A percentile compares a stretch with the other conserved stretches of the same genome.
Evolutionary conservation across 169 alveolate species (phyloP).

Genomic region (Plasmodium falciparum): DNA sequence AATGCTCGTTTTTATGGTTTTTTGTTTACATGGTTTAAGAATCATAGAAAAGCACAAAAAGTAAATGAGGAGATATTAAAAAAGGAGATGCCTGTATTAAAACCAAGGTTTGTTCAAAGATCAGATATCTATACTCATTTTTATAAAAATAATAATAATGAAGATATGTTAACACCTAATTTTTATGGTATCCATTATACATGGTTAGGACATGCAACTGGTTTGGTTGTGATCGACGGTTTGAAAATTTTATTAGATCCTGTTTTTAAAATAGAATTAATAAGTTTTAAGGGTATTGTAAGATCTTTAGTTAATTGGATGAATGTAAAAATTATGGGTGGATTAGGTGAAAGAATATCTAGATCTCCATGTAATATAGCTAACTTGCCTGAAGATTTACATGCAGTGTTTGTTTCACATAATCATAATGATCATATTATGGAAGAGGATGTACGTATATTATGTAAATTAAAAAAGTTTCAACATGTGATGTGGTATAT

Average conservation of each 20-base stretch:
- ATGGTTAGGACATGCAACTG: slow-evolving; percentile 75
- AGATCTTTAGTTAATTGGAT: slow-evolving; percentile 60
- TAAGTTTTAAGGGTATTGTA: slow-evolving; percentile 53
- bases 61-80: slow-evolving; percentile 24
- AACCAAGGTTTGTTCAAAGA: slow-evolving; percentile 46
- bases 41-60: slow-evolving; percentile 69
- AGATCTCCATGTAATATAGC: slow-evolving; percentile 50
- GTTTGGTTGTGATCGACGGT: slow-evolving; percentile 50
- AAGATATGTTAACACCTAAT: slow-evolving; percentile 23
- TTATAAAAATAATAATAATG: slow-evolving; percentile 18
- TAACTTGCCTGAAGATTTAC: slow-evolving; percentile 47
- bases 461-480: slow-evolving; percentile 60
- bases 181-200: slow-evolving; percentile 70
- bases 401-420: slow-evolving; percentile 73
- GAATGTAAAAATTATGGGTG: slow-evolving; percentile 61
- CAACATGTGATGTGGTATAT: slow-evolving; percentile 73
- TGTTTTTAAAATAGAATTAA: slow-evolving; percentile 58
- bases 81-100: slow-evolving; percentile 67
- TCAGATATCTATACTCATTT: slow-evolving; percentile 44
- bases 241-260: slow-evolving; percentile 67
- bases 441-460: slow-evolving; percentile 59
- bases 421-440: slow-evolving; percentile 68
- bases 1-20: slow-evolving; percentile 58
- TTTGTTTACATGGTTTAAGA: slow-evolving; percentile 66
- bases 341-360: slow-evolving; percentile 63